phyloP scores from a whole-genome alignment of 129 eudicot species.

The Artemisia tridentata region DNA sequence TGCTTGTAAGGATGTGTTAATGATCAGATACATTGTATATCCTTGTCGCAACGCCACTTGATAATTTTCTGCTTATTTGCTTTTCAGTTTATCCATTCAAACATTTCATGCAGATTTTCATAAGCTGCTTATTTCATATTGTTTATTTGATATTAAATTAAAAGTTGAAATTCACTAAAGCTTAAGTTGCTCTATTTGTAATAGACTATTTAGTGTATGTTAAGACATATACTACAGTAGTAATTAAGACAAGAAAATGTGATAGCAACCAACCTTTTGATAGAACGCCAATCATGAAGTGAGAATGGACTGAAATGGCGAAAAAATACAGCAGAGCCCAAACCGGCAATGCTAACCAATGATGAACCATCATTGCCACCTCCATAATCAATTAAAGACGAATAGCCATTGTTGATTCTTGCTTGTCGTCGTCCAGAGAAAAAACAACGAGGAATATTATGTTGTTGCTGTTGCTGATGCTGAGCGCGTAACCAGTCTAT shows the following conservation, averaged over 20 bases:
- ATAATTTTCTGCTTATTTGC: too few species aligned
- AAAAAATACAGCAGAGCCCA: conserved; percentile 91
- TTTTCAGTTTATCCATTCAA: too few species aligned
- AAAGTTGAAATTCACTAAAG: too few species aligned
- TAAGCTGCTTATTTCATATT: too few species aligned
- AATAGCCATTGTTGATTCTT: conserved; percentile 5
- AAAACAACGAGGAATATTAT: conserved; percentile 67
- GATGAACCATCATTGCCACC: conserved; percentile 10
- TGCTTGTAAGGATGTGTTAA: too few species aligned
- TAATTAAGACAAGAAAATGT: too few species aligned
- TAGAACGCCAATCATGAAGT: conserved; percentile 75
- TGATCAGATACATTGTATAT: too few species aligned
- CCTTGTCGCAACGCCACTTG: too few species aligned
- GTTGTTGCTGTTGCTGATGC: conserved; percentile 35
- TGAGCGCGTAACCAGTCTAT: conserved; percentile 85
- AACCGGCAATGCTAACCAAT: conserved; percentile 67
- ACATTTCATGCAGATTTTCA: too few species aligned
- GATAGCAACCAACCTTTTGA: conserved; percentile 55
- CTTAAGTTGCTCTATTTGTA: too few species aligned
- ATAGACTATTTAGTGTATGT: too few species aligned
- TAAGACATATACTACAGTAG: not conserved
- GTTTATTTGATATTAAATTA: too few species aligned
- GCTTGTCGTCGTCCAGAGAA: conserved; percentile 71
- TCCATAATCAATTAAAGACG: conserved; percentile 1
- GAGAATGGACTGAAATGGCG: conserved; percentile 70